A percentile compares a stretch with the other conserved stretches of the same genome.
Conservation (phyloP, 2,329 filamentous ascomycete species). For the Nannizziopsis arthrosporioides region DNA sequence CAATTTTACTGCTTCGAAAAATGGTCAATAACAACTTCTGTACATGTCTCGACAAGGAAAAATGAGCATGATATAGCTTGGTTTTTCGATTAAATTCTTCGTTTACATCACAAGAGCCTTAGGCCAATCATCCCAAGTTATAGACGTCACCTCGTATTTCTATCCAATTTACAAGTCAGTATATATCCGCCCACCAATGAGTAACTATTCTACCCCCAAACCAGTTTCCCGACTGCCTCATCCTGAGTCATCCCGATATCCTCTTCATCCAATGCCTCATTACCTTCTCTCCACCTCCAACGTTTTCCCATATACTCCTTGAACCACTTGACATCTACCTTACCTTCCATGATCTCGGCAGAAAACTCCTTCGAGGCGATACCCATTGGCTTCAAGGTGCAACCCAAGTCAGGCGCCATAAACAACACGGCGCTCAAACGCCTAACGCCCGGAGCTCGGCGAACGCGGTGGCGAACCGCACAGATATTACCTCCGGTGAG, state of each 20-base stretch:
- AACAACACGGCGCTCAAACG: not conserved
- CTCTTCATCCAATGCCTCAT: slow-evolving; percentile 3
- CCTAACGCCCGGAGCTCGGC: not conserved
- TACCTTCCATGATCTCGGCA: not conserved
- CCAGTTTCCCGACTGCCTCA: slow-evolving; percentile 1
- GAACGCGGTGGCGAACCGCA: not conserved
- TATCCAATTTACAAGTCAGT: too few relatives aligned
- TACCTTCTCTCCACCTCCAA: not conserved
- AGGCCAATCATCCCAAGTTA: too few relatives aligned
- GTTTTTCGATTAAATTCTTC: too few relatives aligned
- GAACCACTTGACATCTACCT: not conserved
- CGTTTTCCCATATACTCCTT: not conserved
- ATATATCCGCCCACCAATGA: not conserved
- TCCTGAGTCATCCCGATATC: not conserved
- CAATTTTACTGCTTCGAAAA: slow-evolving; percentile 3
- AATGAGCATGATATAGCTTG: too few relatives aligned
- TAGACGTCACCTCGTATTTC: too few relatives aligned
- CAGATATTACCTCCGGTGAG: too few relatives aligned
- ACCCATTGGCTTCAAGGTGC: too few relatives aligned
- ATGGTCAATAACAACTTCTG: not conserved
- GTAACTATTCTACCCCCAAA: not conserved
- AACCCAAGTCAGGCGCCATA: too few relatives aligned
- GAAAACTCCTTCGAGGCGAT: not conserved
- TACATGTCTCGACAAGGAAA: too few relatives aligned
- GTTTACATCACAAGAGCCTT: too few relatives aligned